phyloP scores from a whole-genome alignment of 768 basidiomycete genomes.

The Psilocybe azurescens region DNA sequence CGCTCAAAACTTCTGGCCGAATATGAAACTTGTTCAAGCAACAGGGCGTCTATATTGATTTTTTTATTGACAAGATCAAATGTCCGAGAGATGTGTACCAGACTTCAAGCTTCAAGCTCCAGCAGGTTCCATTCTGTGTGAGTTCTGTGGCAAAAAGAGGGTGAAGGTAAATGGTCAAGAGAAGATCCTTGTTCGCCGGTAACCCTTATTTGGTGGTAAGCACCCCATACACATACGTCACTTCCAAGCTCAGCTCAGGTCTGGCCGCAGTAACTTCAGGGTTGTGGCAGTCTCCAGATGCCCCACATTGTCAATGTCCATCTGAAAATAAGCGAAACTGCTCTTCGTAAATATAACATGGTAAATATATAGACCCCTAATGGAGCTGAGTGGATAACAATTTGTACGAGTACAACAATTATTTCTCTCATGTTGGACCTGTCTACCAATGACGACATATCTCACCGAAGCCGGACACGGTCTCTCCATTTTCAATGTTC shows the following conservation, averaged over 20 bases:
- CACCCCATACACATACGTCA: background rate
- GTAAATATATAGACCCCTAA: background rate
- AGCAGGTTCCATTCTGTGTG: background rate
- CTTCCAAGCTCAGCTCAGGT: background rate
- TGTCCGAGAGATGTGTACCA: background rate
- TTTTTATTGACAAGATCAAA: background rate
- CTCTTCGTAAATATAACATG: no score
- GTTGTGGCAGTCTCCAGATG: background rate
- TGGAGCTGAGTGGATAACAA: background rate
- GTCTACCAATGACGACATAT: background rate
- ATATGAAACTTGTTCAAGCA: background rate
- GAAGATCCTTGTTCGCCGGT: background rate
- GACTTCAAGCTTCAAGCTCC: no score
- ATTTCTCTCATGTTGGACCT: background rate
- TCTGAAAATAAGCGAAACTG: no score
- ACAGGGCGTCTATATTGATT: slow-evolving; percentile 9
- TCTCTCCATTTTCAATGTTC: background rate
- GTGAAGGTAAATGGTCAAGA: background rate
- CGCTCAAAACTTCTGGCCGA: slow-evolving; percentile 2
- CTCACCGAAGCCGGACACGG: no score
- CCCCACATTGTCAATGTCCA: background rate
- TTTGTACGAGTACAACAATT: background rate
- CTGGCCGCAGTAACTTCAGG: background rate
- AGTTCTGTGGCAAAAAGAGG: background rate
- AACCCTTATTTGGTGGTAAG: background rate